Base-by-base conservation (phyloP, 257 asterid genomes). In the Solanum bukasovii region DNA sequence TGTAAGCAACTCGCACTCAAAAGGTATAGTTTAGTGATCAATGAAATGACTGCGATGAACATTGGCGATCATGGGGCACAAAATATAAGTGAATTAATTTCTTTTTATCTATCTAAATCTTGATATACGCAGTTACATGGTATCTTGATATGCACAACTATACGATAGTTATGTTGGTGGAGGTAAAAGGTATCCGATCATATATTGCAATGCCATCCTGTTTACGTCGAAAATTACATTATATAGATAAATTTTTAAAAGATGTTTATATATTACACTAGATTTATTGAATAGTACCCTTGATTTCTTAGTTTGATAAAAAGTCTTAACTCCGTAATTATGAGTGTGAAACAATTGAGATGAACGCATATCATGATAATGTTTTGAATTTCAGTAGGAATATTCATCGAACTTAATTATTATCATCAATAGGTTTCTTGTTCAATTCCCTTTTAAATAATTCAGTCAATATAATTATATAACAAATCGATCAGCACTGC, bases 401-500 rank as follows among this genome's bases (percentile, higher is more conserved):
- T 75, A 37, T 75, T 38, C 59, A 75, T 38, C 16, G 27, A 8
- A 75, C 16, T 75, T 23, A 44, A 44, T 44, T 4, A 38, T 75
- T 23, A 9, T 38, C 10, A 5, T 37, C 11, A 13, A 75, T 10
- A 11, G 5, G 2, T 40, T 18, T 77, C 27, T n/a, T 37, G 56
- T n/a, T 40, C 23, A 77, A 2, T 40, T 77, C 13, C 59, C 13
- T 11, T 38, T 40, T 77, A n/a, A 13, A 77, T 77, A 77, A 2
- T 77, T 8, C 13, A 40, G 13, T 77, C 84, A 77, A 40, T 13
- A 40, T 73, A 33, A 18, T 5, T 27, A 86, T 88, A 65, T 88
- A 72, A 89, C 83, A 31, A 84, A 44, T 44, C 52, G 52, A 79
- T 23, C 89, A 91, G 75, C 91, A 89, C 34, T n/a, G 23, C 21